These are phyloP conservation scores for Globisporangium sylvaticum DNA, from an alignment of 352 stramenopile species.

Conservation along the genomic window DNA sequence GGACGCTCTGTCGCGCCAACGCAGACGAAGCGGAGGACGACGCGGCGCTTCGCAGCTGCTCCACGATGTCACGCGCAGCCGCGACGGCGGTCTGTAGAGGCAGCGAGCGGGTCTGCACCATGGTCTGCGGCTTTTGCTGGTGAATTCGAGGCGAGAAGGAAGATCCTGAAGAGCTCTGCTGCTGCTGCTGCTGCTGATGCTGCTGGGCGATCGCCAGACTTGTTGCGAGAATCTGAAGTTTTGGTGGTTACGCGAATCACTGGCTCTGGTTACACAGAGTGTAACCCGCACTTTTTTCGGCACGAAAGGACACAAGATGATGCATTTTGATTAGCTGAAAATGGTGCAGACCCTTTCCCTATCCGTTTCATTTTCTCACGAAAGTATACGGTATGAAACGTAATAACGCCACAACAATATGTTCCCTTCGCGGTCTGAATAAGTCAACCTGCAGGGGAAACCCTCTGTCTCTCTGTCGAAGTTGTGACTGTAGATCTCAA, in stretches of 20 bases:
- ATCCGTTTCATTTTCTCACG: no score
- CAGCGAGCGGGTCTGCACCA: slow-evolving; percentile 11
- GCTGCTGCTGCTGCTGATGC: not conserved
- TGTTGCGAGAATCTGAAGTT: not conserved
- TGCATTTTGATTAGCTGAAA: not conserved
- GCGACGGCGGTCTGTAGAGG: slow-evolving; percentile 19
- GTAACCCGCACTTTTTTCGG: not conserved
- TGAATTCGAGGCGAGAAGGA: not conserved
- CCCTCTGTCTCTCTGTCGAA: no score
- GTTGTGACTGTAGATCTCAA: no score
- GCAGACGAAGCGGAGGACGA: not conserved
- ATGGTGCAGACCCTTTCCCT: not conserved
- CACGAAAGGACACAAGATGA: not conserved
- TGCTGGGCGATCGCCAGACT: not conserved
- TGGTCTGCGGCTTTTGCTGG: not conserved
- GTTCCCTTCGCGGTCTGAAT: no score
- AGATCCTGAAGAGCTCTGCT: slow-evolving; percentile 2
- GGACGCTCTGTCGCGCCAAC: slow-evolving; percentile 16
- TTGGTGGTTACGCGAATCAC: not conserved
- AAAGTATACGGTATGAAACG: no score
- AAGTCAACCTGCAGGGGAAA: no score
- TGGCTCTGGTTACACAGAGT: not conserved
- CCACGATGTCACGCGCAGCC: slow-evolving; percentile 8
- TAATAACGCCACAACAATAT: no score
- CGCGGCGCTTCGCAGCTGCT: not conserved